Percentiles rank a stretch among this genome's conserved stretches.
Evolutionary conservation across 2,329 filamentous ascomycete species (phyloP).

Genomic region (Sclerotiophoma versabilis): DNA sequence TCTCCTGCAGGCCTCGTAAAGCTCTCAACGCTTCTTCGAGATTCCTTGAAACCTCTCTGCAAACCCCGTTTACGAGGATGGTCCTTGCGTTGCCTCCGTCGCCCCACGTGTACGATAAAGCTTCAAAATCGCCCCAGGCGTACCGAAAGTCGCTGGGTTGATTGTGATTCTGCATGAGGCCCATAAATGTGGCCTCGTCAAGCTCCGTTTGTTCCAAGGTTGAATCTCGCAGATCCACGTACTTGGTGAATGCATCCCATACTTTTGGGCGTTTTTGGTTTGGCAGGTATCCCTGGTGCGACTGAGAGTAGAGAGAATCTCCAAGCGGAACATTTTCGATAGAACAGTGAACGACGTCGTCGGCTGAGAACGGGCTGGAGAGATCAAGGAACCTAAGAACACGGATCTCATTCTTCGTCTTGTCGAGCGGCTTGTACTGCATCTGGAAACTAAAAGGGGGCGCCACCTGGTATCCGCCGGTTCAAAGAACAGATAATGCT

Average conservation of each 20-base stretch:
- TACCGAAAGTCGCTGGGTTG: neutral
- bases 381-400: slow-evolving; percentile 2
- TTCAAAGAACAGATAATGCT: neutral
- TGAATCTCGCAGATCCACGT: slow-evolving; percentile 7
- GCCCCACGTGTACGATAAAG: slow-evolving; percentile 4
- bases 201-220: slow-evolving; percentile 5
- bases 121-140: slow-evolving; percentile 4
- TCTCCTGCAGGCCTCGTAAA: slow-evolving; percentile 4
- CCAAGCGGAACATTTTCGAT: slow-evolving; percentile 2
- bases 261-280: neutral
- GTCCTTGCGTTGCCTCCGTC: slow-evolving; percentile 1
- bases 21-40: slow-evolving; percentile 3
- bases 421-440: slow-evolving; percentile 5
- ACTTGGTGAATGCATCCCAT: slow-evolving; percentile 2
- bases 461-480: too few species aligned
- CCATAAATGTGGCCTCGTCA: neutral
- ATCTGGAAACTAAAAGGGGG: neutral
- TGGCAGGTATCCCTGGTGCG: neutral
- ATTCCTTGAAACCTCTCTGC: slow-evolving; percentile 3
- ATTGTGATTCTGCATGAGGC: neutral
- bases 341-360: neutral
- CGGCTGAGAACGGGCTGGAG: neutral
- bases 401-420: slow-evolving; percentile 5
- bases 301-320: neutral
- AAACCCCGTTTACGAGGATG: neutral